These are phyloP conservation scores for Cryptosporidium felis DNA, from an alignment of 169 alveolate genomes.

Conservation along the genomic window DNA sequence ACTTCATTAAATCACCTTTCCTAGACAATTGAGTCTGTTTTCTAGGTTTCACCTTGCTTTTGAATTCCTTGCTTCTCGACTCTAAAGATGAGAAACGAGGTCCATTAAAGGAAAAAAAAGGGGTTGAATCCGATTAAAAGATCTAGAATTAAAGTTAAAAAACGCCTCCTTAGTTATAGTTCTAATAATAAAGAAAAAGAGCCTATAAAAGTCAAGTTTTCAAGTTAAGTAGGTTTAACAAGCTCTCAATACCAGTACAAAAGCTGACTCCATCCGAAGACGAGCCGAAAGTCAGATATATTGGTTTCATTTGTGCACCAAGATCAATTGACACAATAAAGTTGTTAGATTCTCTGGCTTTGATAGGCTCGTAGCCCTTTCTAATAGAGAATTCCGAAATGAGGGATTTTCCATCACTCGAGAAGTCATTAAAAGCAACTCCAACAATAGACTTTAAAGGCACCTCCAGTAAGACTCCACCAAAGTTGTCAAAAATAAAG, in stretches of 20 bases:
- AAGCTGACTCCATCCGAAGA: constrained; percentile 6
- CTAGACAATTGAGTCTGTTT: too few relatives aligned
- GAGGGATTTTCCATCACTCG: background rate
- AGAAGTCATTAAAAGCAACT: background rate
- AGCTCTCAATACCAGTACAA: background rate
- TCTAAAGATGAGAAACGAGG: too few relatives aligned
- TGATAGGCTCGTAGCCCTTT: constrained; percentile 65
- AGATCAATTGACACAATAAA: constrained; percentile 33
- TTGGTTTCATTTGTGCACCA: constrained; percentile 10
- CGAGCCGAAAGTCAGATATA: background rate
- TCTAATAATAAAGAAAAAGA: too few relatives aligned
- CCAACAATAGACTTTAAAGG: constrained; percentile 38
- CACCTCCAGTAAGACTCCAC: constrained; percentile 47
- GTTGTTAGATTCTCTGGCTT: background rate
- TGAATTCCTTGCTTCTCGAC: too few relatives aligned
- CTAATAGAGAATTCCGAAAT: background rate
- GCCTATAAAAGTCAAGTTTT: too few relatives aligned
- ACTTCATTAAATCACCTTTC: too few relatives aligned
- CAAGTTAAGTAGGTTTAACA: background rate
- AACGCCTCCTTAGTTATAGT: too few relatives aligned
- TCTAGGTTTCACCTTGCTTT: too few relatives aligned
- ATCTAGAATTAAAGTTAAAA: too few relatives aligned
- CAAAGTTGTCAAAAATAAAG: constrained; percentile 37
- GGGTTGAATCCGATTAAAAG: too few relatives aligned
- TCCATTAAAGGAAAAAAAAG: too few relatives aligned